Evolutionary conservation across 1,284 basidiomycete genomes (phyloP).

Genomic region (Athelia sp.): DNA sequence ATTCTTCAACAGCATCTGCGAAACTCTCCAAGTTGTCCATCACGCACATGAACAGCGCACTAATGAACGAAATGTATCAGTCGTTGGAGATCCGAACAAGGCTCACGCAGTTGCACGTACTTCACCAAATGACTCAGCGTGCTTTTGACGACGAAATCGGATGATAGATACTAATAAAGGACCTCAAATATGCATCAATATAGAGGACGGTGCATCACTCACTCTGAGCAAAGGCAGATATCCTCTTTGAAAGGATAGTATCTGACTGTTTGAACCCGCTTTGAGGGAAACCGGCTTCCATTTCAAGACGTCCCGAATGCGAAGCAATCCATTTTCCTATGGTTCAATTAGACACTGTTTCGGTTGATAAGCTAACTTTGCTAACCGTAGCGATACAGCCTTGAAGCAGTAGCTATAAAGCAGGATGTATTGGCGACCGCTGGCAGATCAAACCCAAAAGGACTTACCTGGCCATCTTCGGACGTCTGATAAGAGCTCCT

Average conservation of each 20-base stretch:
- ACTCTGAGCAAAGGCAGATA: constrained; percentile 57
- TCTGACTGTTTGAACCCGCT: constrained; percentile 24
- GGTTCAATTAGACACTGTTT: no score
- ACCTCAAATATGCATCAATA: neutral
- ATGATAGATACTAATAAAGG: constrained; percentile 51
- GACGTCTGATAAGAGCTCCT: constrained; percentile 6
- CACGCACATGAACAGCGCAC: constrained; percentile 49
- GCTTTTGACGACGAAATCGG: constrained; percentile 58
- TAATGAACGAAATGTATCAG: constrained; percentile 18
- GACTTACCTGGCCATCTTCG: constrained; percentile 48
- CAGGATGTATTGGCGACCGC: constrained; percentile 5
- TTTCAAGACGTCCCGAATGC: constrained; percentile 46
- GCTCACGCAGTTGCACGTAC: constrained; percentile 29
- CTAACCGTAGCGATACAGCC: constrained; percentile 33
- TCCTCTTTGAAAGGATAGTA: constrained; percentile 58
- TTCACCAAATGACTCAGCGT: constrained; percentile 52
- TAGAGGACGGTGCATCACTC: constrained; percentile 9
- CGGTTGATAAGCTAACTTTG: no score
- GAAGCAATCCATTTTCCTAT: constrained; percentile 47
- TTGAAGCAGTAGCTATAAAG: constrained; percentile 9
- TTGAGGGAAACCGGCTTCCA: constrained; percentile 39
- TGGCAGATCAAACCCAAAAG: neutral
- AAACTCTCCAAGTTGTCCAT: constrained; percentile 48
- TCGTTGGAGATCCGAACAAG: neutral
- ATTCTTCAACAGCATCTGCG: constrained; percentile 33